Conservation (phyloP, 768 basidiomycete genomes). For the Ramaria sp. region DNA sequence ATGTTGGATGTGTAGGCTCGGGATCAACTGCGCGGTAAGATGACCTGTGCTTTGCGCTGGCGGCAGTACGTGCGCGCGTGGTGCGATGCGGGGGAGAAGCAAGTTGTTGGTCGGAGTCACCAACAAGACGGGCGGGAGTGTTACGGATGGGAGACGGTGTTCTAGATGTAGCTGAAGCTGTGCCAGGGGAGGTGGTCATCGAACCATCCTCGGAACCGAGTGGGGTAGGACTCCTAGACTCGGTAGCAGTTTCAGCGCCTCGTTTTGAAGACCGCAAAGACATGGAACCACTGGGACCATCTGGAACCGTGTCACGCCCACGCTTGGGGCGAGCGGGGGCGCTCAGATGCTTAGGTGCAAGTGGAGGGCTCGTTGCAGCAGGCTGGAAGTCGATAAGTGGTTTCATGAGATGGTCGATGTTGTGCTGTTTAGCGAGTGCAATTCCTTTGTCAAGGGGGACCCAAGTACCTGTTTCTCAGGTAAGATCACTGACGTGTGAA, state of each 20-base stretch:
- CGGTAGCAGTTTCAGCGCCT: conserved; percentile 7
- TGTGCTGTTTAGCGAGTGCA: conserved; percentile 81
- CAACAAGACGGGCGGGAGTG: conserved; percentile 32
- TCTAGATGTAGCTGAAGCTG: conserved; percentile 67
- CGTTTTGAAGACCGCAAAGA: conserved; percentile 8
- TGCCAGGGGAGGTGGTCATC: conserved; percentile 81
- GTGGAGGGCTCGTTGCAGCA: conserved; percentile 80
- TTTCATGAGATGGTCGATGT: conserved; percentile 75
- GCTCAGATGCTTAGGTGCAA: conserved; percentile 93
- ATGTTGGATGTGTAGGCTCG: not conserved
- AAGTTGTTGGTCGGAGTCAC: conserved; percentile 20
- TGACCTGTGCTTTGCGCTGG: conserved; percentile 1
- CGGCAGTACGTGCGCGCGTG: conserved; percentile 6
- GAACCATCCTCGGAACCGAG: conserved; percentile 77
- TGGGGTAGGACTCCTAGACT: not conserved
- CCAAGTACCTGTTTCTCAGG: conserved; percentile 72
- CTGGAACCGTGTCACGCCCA: not conserved
- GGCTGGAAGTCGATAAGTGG: conserved; percentile 94
- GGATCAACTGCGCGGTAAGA: not conserved
- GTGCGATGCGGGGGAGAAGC: not conserved
- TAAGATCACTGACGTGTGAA: not conserved
- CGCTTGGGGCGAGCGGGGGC: conserved; percentile 36
- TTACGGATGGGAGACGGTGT: conserved; percentile 84
- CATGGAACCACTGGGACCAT: conserved; percentile 1
- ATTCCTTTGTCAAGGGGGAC: conserved; percentile 91